A percentile compares a stretch with the other conserved stretches of the same genome.
Conservation (phyloP, 768 basidiomycete genomes). For the Suillus brevipes region DNA sequence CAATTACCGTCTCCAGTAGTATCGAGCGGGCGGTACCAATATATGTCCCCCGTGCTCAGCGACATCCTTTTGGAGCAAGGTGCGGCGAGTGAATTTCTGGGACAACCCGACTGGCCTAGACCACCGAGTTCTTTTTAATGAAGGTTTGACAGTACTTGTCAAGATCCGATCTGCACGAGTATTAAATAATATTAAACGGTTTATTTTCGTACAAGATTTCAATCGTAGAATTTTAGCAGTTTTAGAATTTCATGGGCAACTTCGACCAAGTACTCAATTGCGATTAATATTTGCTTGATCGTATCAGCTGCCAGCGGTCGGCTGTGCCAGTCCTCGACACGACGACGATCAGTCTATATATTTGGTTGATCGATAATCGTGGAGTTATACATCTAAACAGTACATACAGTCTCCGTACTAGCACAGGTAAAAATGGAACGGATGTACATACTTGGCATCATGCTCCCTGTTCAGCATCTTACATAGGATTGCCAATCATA, state of each 20-base stretch:
- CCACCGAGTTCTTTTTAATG: background rate
- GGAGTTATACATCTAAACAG: too few species aligned
- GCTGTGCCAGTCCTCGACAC: too few species aligned
- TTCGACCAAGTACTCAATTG: background rate
- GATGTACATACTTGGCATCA: too few species aligned
- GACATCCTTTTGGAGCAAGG: background rate
- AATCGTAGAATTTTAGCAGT: background rate
- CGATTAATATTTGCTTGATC: too few species aligned
- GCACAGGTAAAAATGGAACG: too few species aligned
- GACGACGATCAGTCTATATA: too few species aligned
- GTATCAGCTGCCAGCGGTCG: too few species aligned
- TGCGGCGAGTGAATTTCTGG: background rate
- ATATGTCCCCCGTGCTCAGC: background rate
- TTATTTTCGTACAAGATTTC: background rate
- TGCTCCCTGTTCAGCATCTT: too few species aligned
- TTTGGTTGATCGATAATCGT: too few species aligned
- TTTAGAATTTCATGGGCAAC: background rate
- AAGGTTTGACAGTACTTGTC: background rate
- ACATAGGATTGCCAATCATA: too few species aligned
- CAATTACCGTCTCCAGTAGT: too few species aligned
- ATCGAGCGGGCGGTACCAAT: background rate
- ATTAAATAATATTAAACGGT: background rate
- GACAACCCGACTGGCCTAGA: background rate
- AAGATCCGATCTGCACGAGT: background rate
- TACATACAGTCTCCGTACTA: too few species aligned